Evolutionary conservation across 2,329 filamentous ascomycete genomes (phyloP), one percentile per base, ranked within the genome.

Genomic region (Talaromyces sp.): DNA sequence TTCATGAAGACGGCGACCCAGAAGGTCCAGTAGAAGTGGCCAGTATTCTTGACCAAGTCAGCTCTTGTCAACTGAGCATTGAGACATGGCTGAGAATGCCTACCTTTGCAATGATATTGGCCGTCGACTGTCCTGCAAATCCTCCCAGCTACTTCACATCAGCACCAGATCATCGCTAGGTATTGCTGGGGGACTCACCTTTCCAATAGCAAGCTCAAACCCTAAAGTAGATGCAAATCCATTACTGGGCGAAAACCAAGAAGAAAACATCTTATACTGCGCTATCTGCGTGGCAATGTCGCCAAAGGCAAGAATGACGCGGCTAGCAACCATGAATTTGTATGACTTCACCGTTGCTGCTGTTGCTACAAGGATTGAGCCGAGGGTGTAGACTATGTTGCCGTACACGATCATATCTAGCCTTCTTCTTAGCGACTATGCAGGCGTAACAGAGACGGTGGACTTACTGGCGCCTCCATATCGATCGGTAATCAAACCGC

Each of bases 1-100:
- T 86, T 85, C 80, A 86, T 85, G 63, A 84, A 82, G 0, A 86
- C 82, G 0, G 89, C 77, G 9, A 79, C 79, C 84, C 84, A 86
- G 64, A 80, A 86, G 0, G 81, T 81, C 81, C 83, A 86, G 54
- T 79, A 78, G 46, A 86, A 86, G 63, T 86, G 77, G 0, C 83
- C 82, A 0, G 80, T 81, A 11, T 79, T 80, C 62, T 80, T 37
- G 9, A 17, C 9, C 3, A 5, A 41, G n/a, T 31, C 37, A 48
- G 45, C 9, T 21, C 19, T 6, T 33, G 3, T n/a, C n/a, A 2
- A 15, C 17, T 0, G 25, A 28, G 25, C 3, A 13, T 5, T 13
- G 10, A 2, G 5, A 1, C 3, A 33, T 21, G 15, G n/a, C 6
- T 46, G 2, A 9, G 17, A 9, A n/a, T 13, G 50, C 60, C 25